phyloP scores from a whole-genome alignment of 441 rosid genomes.

The California macrophylla region DNA sequence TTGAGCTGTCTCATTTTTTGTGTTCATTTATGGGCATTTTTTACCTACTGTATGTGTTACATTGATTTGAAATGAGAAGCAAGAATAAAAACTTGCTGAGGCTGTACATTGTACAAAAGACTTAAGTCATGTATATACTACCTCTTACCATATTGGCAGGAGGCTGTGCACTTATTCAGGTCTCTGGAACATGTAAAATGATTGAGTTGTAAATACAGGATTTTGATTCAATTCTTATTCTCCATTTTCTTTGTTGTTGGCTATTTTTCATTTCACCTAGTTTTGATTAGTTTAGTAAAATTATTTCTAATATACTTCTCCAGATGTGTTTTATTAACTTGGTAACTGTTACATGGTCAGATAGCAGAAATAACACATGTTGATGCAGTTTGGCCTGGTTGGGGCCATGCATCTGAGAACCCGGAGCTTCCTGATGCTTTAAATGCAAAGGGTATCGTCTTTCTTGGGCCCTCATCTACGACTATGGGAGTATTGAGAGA shows the following conservation, averaged over 20 bases:
- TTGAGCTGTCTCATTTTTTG: not conserved
- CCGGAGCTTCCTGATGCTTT: conserved; percentile 96
- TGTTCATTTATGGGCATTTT: not conserved
- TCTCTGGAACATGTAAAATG: conserved; percentile 10
- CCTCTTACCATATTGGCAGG: not conserved
- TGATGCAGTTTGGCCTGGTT: conserved; percentile 99
- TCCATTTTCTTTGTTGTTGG: not conserved
- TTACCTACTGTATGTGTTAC: not conserved
- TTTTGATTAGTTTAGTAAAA: conserved; percentile 1
- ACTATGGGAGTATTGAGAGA: conserved; percentile 97
- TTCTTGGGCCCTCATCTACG: conserved; percentile 86
- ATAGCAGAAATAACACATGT: conserved; percentile 95
- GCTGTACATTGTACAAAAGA: not conserved
- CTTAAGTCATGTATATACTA: too few species aligned
- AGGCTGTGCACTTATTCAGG: not conserved
- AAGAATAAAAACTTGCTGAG: not conserved
- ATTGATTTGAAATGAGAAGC: not conserved
- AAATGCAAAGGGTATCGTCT: conserved; percentile 63
- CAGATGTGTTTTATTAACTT: conserved; percentile 2
- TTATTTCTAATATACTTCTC: not conserved
- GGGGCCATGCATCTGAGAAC: conserved; percentile 99
- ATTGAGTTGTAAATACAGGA: not conserved
- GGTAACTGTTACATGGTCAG: conserved; percentile 32
- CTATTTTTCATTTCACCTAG: not conserved
- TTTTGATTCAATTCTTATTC: not conserved